Evolutionary conservation across 257 asterid genomes (phyloP), one percentile per base, ranked within the genome.

Genomic region (Asclepias syriaca): DNA sequence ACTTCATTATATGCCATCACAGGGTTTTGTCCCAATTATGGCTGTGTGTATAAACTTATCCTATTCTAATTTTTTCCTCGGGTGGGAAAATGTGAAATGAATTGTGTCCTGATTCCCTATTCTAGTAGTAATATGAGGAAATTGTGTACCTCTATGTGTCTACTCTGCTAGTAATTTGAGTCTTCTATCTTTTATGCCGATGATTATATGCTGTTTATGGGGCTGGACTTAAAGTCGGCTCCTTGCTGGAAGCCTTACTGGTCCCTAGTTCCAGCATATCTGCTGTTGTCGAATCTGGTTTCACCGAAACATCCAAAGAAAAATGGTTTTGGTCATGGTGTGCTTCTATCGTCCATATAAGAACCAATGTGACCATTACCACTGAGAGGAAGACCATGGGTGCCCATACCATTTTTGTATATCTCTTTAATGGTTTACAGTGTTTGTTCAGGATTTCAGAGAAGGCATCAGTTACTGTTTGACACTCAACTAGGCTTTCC

Each of bases 401-500:
- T 12, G 74, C 82, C 94, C 97, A 91, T 59, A 78, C 83, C 87
- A 91, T 77, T 12, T 73, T 67, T 2, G 68, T 70, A 45, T 81
- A 24, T 76, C 85, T 78, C 83, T 89, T 88, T 50, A 93, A 56
- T 11, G 97, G 97, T 68, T 50, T 51, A 80, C 98, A 91, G 34
- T 93, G 93, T 0, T 79, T 51, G 19, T 78, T 64, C 22, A 89
- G 85, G 74, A 93, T 91, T 45, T 85, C 82, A 0, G 86, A 55
- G 78, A 93, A 93, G 1, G 97, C 92, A 1, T 79, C 77, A 43
- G 81, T 72, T 10, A 91, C 93, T 9, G 89, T 84, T 72, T 79
- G 77, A 29, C 97, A 93, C 75, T 93, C 86, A 9, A 90, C 88
- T 14, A 93, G 82, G 75, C 82, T 72, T 27, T 91, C 92, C 90